Percentiles rank a stretch among this genome's conserved stretches.
phyloP scores from a whole-genome alignment of 176 grass and related monocot genomes.

The Phyllostachys edulis region DNA sequence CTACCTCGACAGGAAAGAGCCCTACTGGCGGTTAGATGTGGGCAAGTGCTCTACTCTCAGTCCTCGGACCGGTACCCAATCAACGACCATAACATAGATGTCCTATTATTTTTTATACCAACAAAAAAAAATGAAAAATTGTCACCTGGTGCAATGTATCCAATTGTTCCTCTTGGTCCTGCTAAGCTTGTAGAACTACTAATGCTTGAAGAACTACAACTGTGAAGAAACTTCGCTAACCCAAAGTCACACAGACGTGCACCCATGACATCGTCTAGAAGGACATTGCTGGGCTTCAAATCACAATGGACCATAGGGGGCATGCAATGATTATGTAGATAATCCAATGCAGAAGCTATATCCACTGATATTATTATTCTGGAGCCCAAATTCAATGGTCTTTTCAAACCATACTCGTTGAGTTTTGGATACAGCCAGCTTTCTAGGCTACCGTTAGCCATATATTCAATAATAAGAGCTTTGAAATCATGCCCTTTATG shows the following conservation, averaged over 20 bases:
- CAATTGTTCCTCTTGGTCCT: slow-evolving; percentile 34
- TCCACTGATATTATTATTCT: slow-evolving; percentile 44
- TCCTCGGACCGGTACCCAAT: no score
- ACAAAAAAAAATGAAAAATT: not conserved
- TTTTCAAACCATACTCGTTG: not conserved
- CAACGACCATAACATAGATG: no score
- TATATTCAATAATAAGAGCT: slow-evolving; percentile 52
- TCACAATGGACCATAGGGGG: slow-evolving; percentile 53
- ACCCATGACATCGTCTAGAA: slow-evolving; percentile 36
- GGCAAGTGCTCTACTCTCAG: no score
- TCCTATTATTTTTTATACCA: not conserved
- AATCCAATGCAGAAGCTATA: slow-evolving; percentile 51
- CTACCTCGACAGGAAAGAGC: no score
- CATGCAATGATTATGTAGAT: slow-evolving; percentile 37
- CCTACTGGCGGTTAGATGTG: no score
- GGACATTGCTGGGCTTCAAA: slow-evolving; percentile 55
- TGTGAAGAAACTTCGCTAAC: slow-evolving; percentile 29
- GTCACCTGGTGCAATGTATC: slow-evolving; percentile 48
- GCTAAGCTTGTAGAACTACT: slow-evolving; percentile 15
- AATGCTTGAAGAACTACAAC: not conserved
- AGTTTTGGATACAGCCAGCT: slow-evolving; percentile 43
- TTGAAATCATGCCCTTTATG: slow-evolving; percentile 49
- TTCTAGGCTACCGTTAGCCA: slow-evolving; percentile 49
- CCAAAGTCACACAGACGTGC: slow-evolving; percentile 51
- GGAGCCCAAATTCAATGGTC: slow-evolving; percentile 31